phyloP scores from a whole-genome alignment of 2,329 filamentous ascomycete genomes.

The Pseudogymnoascus sp. region DNA sequence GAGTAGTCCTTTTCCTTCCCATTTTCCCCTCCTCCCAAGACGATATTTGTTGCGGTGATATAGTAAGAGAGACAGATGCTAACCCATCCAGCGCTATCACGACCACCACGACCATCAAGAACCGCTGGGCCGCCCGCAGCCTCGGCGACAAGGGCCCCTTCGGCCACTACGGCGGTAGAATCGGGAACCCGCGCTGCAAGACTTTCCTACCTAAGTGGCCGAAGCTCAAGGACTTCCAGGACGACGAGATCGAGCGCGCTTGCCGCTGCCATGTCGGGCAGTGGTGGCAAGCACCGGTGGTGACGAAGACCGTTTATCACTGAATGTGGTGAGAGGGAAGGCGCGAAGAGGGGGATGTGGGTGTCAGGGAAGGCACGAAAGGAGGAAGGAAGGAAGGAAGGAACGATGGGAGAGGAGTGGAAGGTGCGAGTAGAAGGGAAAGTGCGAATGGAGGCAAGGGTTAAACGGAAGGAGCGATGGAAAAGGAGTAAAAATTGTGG shows the following conservation, averaged over 20 bases:
- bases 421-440: neutral
- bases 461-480: neutral
- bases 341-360: neutral
- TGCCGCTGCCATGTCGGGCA: neutral
- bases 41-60: neutral
- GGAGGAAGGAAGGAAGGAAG: too few relatives aligned
- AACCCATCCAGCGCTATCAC: neutral
- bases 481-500: neutral
- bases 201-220: neutral
- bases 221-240: conserved; percentile 7
- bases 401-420: neutral
- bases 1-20: neutral
- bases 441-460: neutral
- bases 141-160: neutral
- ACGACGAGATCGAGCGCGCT: neutral
- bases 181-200: neutral
- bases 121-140: neutral
- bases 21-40: neutral
- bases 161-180: neutral
- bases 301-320: neutral
- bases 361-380: neutral
- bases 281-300: conserved; percentile 2
- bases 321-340: neutral
- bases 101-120: neutral
- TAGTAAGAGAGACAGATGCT: neutral